A percentile compares a stretch with the other conserved stretches of the same genome.
Conservation (phyloP, 768 basidiomycete species). For the Boletus vinaceobasis region DNA sequence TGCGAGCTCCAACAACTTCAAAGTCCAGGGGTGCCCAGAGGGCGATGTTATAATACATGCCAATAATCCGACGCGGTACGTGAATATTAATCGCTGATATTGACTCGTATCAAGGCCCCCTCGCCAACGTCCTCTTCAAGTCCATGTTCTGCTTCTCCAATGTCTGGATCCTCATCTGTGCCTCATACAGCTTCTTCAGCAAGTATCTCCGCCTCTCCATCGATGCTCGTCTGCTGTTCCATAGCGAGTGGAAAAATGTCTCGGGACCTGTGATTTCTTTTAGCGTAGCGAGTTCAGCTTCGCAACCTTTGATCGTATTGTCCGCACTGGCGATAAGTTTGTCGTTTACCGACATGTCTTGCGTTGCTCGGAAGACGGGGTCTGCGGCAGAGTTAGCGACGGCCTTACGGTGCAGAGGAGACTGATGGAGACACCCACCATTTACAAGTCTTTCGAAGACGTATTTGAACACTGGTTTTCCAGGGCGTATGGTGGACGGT, state of each 20-base stretch:
- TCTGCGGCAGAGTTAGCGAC: slow-evolving; percentile 42
- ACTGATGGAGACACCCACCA: slow-evolving; percentile 42
- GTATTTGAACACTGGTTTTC: slow-evolving; percentile 84
- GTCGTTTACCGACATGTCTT: slow-evolving; percentile 79
- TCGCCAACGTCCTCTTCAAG: slow-evolving; percentile 57
- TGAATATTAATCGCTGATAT: background rate
- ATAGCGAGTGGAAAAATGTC: slow-evolving; percentile 39
- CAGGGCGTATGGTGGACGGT: slow-evolving; percentile 80
- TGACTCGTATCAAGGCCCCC: slow-evolving; percentile 26
- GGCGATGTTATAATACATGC: no score
- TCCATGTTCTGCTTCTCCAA: slow-evolving; percentile 70
- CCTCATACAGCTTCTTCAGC: slow-evolving; percentile 68
- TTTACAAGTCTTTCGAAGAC: slow-evolving; percentile 81
- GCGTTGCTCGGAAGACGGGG: slow-evolving; percentile 70
- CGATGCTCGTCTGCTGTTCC: slow-evolving; percentile 48
- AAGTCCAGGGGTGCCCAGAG: no score
- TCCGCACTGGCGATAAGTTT: slow-evolving; percentile 60
- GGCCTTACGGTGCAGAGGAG: background rate
- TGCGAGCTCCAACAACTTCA: no score
- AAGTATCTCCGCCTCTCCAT: slow-evolving; percentile 63
- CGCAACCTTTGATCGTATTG: slow-evolving; percentile 62
- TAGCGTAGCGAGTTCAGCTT: slow-evolving; percentile 70
- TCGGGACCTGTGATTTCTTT: slow-evolving; percentile 58
- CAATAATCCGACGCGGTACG: no score
- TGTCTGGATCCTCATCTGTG: slow-evolving; percentile 61